Base-by-base conservation (phyloP, 176 grass and related monocot species). In the Tillandsia fasciculata region DNA sequence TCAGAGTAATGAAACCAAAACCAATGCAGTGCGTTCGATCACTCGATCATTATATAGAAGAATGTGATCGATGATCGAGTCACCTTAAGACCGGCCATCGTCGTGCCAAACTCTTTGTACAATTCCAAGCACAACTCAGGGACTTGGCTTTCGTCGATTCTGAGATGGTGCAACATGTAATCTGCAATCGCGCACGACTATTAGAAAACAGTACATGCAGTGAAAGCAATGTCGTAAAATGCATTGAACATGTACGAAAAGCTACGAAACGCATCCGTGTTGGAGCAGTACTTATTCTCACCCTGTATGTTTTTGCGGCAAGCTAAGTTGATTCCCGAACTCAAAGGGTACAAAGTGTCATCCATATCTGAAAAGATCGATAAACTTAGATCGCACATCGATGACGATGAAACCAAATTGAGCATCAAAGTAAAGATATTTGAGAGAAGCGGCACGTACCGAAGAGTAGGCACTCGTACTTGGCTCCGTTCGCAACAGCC, bases 31-130 rank as follows among this genome's bases (percentile, higher is more conserved):
- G 3, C 33, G 33, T 42, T 5, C 6, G 6, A 42, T 42, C 33
- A 42, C 33, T 42, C 33, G 1, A 42, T 42, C 33, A 42, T 42
- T 42, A 20, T 20, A 20, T 20, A 42, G 4, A 61, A 57, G 11
- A 14, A 26, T 51, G 10, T 33, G 48, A 4, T 9, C 20, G 20
- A 20, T 20, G 20, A 20, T 20, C 20, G 50, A 33, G 52, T 7
- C 58, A 86, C 90, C 83, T 93, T 93, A 51, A 93, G 80, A 69
- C 83, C 90, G 57, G 83, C 83, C 90, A 93, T 89, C 65, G 90
- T 89, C 4, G 80, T 93, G 66, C 86, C 90, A 84, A 83, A 83
- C 70, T 93, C 90, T 64, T 76, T 93, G 48, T 93, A 93, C 24
- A 89, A 68, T 48, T 86, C 74, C 48, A 89, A 68, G 68, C 86